Conservation (phyloP, 257 asterid species). For the Misopates orontium region DNA sequence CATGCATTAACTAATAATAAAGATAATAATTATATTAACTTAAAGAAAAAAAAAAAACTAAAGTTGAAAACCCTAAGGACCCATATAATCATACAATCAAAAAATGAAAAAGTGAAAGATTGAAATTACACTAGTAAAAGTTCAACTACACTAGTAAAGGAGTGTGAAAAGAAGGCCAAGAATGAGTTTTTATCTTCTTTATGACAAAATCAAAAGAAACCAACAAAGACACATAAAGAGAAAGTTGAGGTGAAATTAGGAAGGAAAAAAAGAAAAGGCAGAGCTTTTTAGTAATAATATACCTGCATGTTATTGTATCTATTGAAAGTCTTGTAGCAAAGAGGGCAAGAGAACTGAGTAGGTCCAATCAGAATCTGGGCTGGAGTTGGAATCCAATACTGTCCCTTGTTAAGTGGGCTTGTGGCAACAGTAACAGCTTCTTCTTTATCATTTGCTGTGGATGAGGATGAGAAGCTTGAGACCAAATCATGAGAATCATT, state of each 20-base stretch:
- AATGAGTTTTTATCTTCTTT: conserved; percentile 44
- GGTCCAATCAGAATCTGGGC: conserved; percentile 63
- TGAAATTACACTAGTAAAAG: conserved; percentile 41
- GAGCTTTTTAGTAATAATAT: conserved; percentile 15
- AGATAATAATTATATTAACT: too few relatives aligned
- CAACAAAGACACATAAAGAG: conserved; percentile 18
- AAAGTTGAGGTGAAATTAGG: conserved; percentile 20
- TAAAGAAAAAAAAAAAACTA: background rate
- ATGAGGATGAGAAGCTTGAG: conserved; percentile 34
- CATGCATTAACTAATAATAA: conserved; percentile 36
- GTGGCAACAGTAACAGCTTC: conserved; percentile 37
- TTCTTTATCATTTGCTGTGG: conserved; percentile 24
- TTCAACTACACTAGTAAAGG: conserved; percentile 48
- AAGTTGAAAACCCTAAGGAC: conserved; percentile 24
- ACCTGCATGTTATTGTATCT: conserved; percentile 68
- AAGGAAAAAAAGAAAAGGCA: conserved; percentile 12
- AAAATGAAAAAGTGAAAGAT: conserved; percentile 46
- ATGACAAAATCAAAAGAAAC: conserved; percentile 33
- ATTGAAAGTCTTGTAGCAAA: conserved; percentile 59
- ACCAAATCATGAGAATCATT: conserved; percentile 35
- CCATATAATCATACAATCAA: conserved; percentile 28
- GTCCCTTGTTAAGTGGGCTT: conserved; percentile 63
- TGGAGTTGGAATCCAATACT: conserved; percentile 67
- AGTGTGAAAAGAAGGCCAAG: conserved; percentile 36
- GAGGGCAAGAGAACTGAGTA: conserved; percentile 63